These are phyloP conservation scores for Rhytidiadelphus loreus DNA, from an alignment of 225 moss, liverwort and hornwort species.

Conservation along the genomic window DNA sequence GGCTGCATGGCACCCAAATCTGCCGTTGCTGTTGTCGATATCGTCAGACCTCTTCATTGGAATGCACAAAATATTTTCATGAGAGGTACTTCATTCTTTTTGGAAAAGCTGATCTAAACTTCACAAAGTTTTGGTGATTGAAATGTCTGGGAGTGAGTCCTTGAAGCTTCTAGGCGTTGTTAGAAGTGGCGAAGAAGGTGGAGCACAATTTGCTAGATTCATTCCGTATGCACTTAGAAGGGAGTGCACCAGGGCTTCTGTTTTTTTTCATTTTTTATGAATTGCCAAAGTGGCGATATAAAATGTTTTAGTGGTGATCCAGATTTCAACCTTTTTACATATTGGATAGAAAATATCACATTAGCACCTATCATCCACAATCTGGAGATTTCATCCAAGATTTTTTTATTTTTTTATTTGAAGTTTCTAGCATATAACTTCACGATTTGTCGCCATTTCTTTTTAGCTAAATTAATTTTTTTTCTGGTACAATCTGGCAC, in stretches of 20 bases:
- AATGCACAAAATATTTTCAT: constrained; percentile 55
- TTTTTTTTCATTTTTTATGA: neutral
- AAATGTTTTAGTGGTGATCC: neutral
- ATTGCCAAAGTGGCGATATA: neutral
- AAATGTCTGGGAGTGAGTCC: neutral
- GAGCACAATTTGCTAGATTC: neutral
- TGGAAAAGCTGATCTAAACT: neutral
- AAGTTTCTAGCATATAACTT: neutral
- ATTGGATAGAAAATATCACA: neutral
- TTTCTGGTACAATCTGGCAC: neutral
- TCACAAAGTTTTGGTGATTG: neutral
- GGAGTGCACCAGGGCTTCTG: neutral
- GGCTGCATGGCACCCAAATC: constrained; percentile 85
- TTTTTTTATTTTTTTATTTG: neutral
- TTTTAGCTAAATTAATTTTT: neutral
- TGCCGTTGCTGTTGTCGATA: constrained; percentile 81
- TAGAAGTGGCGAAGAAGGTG: neutral
- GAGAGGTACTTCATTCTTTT: neutral
- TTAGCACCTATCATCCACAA: neutral
- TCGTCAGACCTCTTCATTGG: constrained; percentile 83
- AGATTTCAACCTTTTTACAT: neutral
- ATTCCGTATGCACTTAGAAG: neutral
- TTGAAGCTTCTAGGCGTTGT: neutral
- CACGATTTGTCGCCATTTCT: neutral
- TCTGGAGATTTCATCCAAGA: neutral